phyloP scores from a whole-genome alignment of 768 basidiomycete genomes.

The Suillus spraguei region DNA sequence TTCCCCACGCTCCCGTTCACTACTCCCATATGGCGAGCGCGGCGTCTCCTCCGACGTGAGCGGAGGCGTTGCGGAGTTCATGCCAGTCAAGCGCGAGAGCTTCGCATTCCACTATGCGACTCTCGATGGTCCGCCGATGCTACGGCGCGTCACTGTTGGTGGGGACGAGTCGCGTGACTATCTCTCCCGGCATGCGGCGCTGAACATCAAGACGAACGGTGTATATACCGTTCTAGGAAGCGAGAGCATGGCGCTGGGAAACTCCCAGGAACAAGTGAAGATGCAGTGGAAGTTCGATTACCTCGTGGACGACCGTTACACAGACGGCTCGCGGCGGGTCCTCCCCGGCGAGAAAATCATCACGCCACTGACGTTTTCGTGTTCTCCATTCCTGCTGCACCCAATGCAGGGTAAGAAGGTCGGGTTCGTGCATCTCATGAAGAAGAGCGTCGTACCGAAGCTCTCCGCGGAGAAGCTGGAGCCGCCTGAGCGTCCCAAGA shows the following conservation, averaged over 20 bases:
- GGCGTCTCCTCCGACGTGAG: conserved; percentile 35
- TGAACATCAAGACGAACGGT: conserved; percentile 69
- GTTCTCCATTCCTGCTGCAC: conserved; percentile 64
- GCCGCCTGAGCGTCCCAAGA: conserved; percentile 36
- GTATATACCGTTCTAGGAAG: conserved; percentile 74
- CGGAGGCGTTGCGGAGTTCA: conserved; percentile 63
- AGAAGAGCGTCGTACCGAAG: conserved; percentile 70
- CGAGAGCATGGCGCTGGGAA: conserved; percentile 43
- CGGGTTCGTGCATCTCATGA: conserved; percentile 68
- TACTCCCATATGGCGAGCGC: conserved; percentile 28
- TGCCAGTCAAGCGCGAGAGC: conserved; percentile 55
- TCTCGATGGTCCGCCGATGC: conserved; percentile 65
- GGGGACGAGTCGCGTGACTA: conserved; percentile 73
- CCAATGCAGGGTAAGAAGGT: conserved; percentile 67
- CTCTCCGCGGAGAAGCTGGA: conserved; percentile 63
- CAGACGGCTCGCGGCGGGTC: conserved; percentile 45
- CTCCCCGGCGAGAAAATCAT: conserved; percentile 70
- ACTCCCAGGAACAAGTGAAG: conserved; percentile 36
- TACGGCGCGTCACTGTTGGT: conserved; percentile 68
- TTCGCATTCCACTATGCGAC: conserved; percentile 76
- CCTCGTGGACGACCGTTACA: conserved; percentile 61
- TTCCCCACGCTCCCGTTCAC: conserved; percentile 35
- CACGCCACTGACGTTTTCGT: conserved; percentile 74
- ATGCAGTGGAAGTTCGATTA: conserved; percentile 83
- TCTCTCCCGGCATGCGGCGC: conserved; percentile 72